Base-by-base conservation (phyloP, 2,329 filamentous ascomycete species). In the Aspergillus intermedius region DNA sequence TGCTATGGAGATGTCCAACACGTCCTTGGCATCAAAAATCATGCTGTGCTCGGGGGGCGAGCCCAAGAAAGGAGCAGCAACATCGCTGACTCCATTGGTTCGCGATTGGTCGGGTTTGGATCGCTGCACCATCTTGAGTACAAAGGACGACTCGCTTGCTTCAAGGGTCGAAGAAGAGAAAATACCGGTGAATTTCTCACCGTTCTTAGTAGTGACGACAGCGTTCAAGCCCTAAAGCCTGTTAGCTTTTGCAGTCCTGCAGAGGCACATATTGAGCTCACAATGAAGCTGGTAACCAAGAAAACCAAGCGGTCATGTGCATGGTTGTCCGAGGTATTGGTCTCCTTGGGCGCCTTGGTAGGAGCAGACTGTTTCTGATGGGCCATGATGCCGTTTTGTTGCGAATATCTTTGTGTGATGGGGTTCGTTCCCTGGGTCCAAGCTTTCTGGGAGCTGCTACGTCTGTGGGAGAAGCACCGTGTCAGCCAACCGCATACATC, bases 61-160 rank as follows among this genome's bases (percentile, higher is more conserved):
- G 30, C 74, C 74, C 45, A 74, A 53, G 46, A 70, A 76, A 19
- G 68, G 64, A 54, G 57, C 67, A 42, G 65, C 50, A 34, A 53
- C 56, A 48, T 74, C 64, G 50, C 65, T 70, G 25, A 69, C 56
- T n/a, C 74, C 73, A 52, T 76, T 76, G 13, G 64, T 44, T 19
- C 65, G 66, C 21, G 61, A 49, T 30, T 65, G 62, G 21, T 68
- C 65, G 17, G 62, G 54, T 46, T 66, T 65, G 41, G 68, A 64
- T 49, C 75, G 77, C 62, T 79, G 80, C 28, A 81, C 79, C 83
- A 87, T 87, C 66, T 85, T 86, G 57, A 85, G 72, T 23, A 77
- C 68, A 58, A 84, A 78, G 15, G 75, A 74, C 43, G 76, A 70
- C 54, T 80, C 77, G 53, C 65, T 71, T 4, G 74, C 62, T 47